Conservation (phyloP, 2,329 filamentous ascomycete genomes). For the Pseudocercospora crystallina region DNA sequence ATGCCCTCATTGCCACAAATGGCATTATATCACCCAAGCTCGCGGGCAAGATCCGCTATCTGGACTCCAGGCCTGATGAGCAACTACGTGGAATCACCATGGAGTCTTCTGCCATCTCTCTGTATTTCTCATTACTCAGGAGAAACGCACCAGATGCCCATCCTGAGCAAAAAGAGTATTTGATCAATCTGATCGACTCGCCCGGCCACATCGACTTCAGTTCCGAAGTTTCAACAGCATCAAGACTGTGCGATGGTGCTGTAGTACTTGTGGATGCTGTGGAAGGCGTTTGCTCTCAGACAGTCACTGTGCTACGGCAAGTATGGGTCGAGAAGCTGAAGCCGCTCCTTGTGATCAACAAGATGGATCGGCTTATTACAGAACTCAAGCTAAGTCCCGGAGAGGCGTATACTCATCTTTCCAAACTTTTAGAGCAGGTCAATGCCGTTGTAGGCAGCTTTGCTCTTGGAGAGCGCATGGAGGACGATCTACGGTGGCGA, state of each 20-base stretch:
- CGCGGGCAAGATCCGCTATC: conserved; percentile 95
- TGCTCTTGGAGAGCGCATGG: conserved; percentile 97
- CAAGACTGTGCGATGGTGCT: conserved; percentile 88
- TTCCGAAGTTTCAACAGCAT: conserved; percentile 95
- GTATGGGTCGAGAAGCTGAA: conserved; percentile 95
- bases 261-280: conserved; percentile 94
- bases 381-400: conserved; percentile 90
- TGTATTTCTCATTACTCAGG: conserved; percentile 90
- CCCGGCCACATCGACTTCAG: conserved; percentile 98
- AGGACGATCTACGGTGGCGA: conserved; percentile 94
- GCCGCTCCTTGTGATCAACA: conserved; percentile 93
- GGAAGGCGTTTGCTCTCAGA: conserved; percentile 97
- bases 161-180: conserved; percentile 74
- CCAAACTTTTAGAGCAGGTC: conserved; percentile 87
- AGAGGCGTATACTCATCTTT: conserved; percentile 87
- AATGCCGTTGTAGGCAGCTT: conserved; percentile 97
- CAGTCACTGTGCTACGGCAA: conserved; percentile 91
- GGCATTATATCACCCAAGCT: conserved; percentile 98
- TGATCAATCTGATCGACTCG: conserved; percentile 97
- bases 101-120: conserved; percentile 96
- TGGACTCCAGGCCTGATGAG: conserved; percentile 94
- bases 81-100: conserved; percentile 98
- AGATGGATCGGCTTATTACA: conserved; percentile 91
- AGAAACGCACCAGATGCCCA: conserved; percentile 58
- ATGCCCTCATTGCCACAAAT: conserved; percentile 95